Conservation (phyloP, 306 rosid genomes). For the Trifolium repens region DNA sequence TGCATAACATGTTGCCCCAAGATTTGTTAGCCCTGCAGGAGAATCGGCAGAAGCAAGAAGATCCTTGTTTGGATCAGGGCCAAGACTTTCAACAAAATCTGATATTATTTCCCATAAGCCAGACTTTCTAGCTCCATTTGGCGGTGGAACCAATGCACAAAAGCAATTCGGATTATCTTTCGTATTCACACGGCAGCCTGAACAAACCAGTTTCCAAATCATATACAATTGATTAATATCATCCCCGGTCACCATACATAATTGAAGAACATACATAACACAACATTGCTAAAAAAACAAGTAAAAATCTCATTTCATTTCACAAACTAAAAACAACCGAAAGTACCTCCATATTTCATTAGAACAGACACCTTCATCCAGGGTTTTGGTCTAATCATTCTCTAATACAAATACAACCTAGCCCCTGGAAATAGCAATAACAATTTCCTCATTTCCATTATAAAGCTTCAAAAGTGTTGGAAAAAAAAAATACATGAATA, state of each 20-base stretch:
- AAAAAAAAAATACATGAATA: background rate
- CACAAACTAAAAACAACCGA: background rate
- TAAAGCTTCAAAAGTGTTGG: background rate
- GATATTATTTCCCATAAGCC: conserved; percentile 95
- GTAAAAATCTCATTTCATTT: conserved; percentile 5
- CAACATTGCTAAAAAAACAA: background rate
- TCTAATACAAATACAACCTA: conserved; percentile 39
- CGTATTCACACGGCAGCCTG: conserved; percentile 81
- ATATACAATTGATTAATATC: conserved; percentile 70
- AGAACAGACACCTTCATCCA: conserved; percentile 61
- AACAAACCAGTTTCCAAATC: conserved; percentile 79
- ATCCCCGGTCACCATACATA: conserved; percentile 61
- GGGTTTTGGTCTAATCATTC: conserved; percentile 86
- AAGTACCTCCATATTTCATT: conserved; percentile 75
- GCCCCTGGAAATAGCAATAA: conserved; percentile 50
- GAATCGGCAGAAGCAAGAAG: conserved; percentile 68
- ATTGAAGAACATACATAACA: background rate
- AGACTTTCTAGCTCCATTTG: conserved; percentile 71
- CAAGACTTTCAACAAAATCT: conserved; percentile 75
- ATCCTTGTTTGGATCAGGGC: conserved; percentile 80
- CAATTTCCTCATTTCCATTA: conserved; percentile 10
- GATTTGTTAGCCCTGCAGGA: conserved; percentile 95
- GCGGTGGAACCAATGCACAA: conserved; percentile 86
- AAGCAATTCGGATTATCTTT: conserved; percentile 97
- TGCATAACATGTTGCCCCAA: conserved; percentile 97